A percentile compares a stretch with the other conserved stretches of the same genome.
phyloP scores from a whole-genome alignment of 129 eudicot genomes.

The Helichrysum umbraculigerum region DNA sequence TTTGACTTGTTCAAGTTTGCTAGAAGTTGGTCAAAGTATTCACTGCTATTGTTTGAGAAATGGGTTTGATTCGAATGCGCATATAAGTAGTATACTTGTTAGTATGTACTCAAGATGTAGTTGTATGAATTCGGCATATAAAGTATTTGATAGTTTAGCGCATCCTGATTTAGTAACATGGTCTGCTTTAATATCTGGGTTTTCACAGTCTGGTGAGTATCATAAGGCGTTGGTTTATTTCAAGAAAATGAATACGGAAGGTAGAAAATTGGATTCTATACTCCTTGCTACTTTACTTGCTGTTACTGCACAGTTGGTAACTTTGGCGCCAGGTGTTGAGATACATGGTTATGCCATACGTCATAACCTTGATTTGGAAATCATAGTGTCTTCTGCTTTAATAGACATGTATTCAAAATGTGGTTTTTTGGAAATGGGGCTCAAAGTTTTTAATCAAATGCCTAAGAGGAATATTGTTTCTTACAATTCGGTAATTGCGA shows the following conservation, averaged over 20 bases:
- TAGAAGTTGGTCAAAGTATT: conserved; percentile 52
- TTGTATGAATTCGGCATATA: conserved; percentile 54
- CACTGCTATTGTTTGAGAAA: conserved; percentile 63
- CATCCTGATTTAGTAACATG: conserved; percentile 81
- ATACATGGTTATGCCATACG: conserved; percentile 69
- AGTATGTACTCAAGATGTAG: conserved; percentile 68
- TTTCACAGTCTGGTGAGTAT: conserved; percentile 50
- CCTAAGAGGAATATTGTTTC: conserved; percentile 48
- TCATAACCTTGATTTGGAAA: conserved; percentile 38
- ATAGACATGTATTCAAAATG: conserved; percentile 88
- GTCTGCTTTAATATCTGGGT: conserved; percentile 69
- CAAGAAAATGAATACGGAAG: conserved; percentile 41
- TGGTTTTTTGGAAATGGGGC: conserved; percentile 65
- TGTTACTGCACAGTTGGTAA: conserved; percentile 51
- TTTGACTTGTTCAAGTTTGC: conserved; percentile 35
- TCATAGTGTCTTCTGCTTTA: conserved; percentile 68
- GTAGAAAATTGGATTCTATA: conserved; percentile 46
- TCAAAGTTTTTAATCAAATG: conserved; percentile 41
- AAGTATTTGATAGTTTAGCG: conserved; percentile 47
- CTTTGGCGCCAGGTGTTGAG: conserved; percentile 58
- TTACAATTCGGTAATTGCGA: conserved; percentile 54
- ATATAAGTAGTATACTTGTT: conserved; percentile 61
- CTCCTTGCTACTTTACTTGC: conserved; percentile 57
- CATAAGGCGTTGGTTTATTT: conserved; percentile 44
- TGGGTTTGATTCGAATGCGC: conserved; percentile 54